Conservation (phyloP, 768 basidiomycete species). For the Lepiota venenata region DNA sequence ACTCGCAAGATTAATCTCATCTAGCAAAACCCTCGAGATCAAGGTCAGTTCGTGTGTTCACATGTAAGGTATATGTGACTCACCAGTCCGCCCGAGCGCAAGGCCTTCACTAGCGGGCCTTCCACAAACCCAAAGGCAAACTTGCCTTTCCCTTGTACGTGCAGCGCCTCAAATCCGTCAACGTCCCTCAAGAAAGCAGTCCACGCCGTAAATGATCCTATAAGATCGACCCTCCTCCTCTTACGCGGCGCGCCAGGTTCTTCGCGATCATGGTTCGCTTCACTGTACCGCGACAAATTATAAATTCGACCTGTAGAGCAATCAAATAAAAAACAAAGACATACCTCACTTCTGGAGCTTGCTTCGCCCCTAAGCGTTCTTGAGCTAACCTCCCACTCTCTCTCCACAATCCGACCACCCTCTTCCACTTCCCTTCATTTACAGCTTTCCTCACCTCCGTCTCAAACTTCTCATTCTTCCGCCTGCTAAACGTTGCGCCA, state of each 20-base stretch:
- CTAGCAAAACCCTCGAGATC: slow-evolving; percentile 76
- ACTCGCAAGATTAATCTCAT: slow-evolving; percentile 94
- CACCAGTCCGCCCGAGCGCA: slow-evolving; percentile 90
- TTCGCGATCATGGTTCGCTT: slow-evolving; percentile 9
- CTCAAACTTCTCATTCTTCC: slow-evolving; percentile 86
- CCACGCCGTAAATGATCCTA: slow-evolving; percentile 53
- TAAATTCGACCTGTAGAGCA: not conserved
- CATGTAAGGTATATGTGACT: slow-evolving; percentile 22
- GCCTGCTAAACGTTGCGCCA: slow-evolving; percentile 81
- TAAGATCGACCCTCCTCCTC: slow-evolving; percentile 57
- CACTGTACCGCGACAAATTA: slow-evolving; percentile 6
- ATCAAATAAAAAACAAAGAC: slow-evolving; percentile 9
- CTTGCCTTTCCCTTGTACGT: slow-evolving; percentile 84
- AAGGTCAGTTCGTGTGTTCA: slow-evolving; percentile 4
- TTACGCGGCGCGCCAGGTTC: slow-evolving; percentile 56
- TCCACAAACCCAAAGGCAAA: slow-evolving; percentile 95
- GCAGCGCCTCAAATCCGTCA: slow-evolving; percentile 81
- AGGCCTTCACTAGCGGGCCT: slow-evolving; percentile 89
- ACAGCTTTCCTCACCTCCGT: slow-evolving; percentile 79
- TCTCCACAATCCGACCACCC: slow-evolving; percentile 80
- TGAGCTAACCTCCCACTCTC: slow-evolving; percentile 69
- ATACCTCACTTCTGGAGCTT: slow-evolving; percentile 23
- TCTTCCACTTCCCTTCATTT: slow-evolving; percentile 80
- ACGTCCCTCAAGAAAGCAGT: slow-evolving; percentile 61
- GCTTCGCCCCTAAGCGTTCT: slow-evolving; percentile 49